Conservation (phyloP, 176 grass and related monocot species). For the Areca catechu region DNA sequence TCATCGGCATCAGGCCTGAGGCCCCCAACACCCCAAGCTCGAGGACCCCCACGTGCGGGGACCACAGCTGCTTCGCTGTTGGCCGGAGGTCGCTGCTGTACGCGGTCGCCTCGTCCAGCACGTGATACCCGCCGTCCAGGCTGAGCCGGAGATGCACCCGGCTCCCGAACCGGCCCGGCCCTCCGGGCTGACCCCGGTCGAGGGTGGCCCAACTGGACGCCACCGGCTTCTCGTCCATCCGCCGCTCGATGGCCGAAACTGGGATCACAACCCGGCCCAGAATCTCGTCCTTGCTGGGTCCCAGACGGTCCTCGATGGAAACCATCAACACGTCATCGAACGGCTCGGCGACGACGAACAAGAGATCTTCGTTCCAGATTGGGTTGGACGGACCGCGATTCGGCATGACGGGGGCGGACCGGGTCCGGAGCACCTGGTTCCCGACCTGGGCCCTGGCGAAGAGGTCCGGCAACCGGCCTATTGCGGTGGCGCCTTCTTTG, state of each 20-base stretch:
- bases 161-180: slow-evolving; percentile 36
- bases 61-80: slow-evolving; percentile 71
- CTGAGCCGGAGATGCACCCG: slow-evolving; percentile 71
- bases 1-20: slow-evolving; percentile 57
- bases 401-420: slow-evolving; percentile 21
- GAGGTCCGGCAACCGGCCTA: slow-evolving; percentile 49
- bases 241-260: slow-evolving; percentile 46
- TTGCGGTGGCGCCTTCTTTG: background rate
- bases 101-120: slow-evolving; percentile 70
- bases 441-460: slow-evolving; percentile 70
- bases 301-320: slow-evolving; percentile 59
- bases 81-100: slow-evolving; percentile 72
- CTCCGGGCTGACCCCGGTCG: slow-evolving; percentile 26
- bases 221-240: slow-evolving; percentile 73
- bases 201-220: slow-evolving; percentile 61
- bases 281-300: slow-evolving; percentile 51
- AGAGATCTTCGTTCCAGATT: slow-evolving; percentile 76
- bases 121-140: slow-evolving; percentile 81
- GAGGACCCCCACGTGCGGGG: slow-evolving; percentile 60
- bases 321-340: slow-evolving; percentile 70
- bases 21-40: slow-evolving; percentile 76
- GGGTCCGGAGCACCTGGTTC: slow-evolving; percentile 55
- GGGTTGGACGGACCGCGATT: slow-evolving; percentile 50
- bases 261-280: slow-evolving; percentile 60
- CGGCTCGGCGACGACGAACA: slow-evolving; percentile 86